phyloP scores from a whole-genome alignment of 768 basidiomycete genomes.

The Candolleomyces eurysporus region DNA sequence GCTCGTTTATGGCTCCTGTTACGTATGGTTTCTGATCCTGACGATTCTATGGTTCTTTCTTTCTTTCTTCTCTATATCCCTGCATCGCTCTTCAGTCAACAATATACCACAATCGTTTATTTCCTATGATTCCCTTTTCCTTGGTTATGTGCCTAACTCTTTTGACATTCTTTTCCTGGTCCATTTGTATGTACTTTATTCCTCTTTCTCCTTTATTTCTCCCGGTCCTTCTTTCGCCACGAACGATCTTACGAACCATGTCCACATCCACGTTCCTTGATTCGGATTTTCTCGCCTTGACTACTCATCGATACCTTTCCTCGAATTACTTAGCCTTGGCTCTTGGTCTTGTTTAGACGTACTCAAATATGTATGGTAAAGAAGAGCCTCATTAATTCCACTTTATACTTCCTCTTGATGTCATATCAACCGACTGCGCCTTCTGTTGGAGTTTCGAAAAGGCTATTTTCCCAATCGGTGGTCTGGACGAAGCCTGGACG shows the following conservation, averaged over 20 bases:
- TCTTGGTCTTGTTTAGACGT: not conserved
- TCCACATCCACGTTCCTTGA: not conserved
- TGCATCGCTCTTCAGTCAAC: not conserved
- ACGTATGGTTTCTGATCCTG: not conserved
- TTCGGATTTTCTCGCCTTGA: not conserved
- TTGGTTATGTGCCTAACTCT: not conserved
- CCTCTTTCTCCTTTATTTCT: not conserved
- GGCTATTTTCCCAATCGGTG: too few species aligned
- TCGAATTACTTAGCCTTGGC: not conserved
- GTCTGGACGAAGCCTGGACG: not conserved
- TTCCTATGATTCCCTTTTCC: not conserved
- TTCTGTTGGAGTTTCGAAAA: not conserved
- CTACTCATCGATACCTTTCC: not conserved
- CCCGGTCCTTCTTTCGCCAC: not conserved
- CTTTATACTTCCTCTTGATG: not conserved
- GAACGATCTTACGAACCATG: not conserved
- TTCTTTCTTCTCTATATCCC: not conserved
- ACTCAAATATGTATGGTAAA: not conserved
- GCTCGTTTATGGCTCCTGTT: conserved; percentile 33
- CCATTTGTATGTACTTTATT: conserved; percentile 1
- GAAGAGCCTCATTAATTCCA: too few species aligned
- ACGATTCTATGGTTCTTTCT: not conserved
- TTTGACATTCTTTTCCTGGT: conserved; percentile 3
- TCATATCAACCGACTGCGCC: not conserved
- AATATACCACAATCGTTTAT: conserved; percentile 1